These are phyloP conservation scores for Parafenestella ontariensis DNA, from an alignment of 2,329 filamentous ascomycete species.

Conservation along the genomic window DNA sequence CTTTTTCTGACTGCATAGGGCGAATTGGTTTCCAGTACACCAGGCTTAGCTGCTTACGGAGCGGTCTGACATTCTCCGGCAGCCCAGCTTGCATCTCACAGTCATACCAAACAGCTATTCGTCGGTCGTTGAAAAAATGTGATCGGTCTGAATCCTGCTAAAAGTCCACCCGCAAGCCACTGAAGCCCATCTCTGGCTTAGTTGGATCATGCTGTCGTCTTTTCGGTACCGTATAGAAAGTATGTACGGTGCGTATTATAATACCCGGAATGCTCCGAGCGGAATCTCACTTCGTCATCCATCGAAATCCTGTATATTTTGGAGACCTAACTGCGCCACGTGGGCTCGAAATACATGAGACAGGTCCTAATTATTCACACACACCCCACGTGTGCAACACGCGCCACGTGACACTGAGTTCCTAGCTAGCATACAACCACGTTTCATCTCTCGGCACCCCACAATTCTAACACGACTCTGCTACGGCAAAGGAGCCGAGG, in stretches of 20 bases:
- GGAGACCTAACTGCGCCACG: background rate
- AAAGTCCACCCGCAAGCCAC: background rate
- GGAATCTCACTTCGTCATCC: background rate
- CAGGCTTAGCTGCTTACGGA: background rate
- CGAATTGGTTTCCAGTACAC: background rate
- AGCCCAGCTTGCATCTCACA: background rate
- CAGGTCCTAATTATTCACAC: no score
- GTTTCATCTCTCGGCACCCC: background rate
- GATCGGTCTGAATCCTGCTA: background rate
- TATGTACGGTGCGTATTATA: no score
- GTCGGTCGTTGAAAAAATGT: background rate
- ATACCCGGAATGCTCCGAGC: background rate
- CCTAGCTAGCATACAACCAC: background rate
- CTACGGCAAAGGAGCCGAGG: background rate
- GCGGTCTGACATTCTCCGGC: background rate
- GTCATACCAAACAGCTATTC: background rate
- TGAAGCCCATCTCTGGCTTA: background rate
- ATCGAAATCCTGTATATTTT: background rate
- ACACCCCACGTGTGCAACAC: no score
- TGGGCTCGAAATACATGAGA: background rate
- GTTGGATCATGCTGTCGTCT: background rate
- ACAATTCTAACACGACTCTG: background rate
- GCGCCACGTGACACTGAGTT: no score
- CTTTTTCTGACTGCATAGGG: constrained; percentile 1
- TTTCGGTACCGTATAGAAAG: background rate